Evolutionary conservation across 1,284 basidiomycete genomes (phyloP), one percentile per base, ranked within the genome.

Genomic region (Calocybe gambosa): DNA sequence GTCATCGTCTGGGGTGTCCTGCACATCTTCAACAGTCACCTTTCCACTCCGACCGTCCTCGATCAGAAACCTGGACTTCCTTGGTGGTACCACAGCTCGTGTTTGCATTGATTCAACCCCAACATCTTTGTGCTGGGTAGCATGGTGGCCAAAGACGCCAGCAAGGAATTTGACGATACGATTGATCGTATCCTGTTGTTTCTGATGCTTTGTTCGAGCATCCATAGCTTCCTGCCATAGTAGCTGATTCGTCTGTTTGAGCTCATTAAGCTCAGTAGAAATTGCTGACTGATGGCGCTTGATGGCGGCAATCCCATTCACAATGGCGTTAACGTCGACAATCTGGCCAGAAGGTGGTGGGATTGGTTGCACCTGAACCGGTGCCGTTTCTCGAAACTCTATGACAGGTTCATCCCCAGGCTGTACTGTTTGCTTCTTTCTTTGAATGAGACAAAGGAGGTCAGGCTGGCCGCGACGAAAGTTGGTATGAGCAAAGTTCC

Each of bases 141-240:
- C 42, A 18, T 44, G 72, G 37, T 73, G 75, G 2, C 93, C 93
- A 67, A 98, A 98, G 1, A 97, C 86, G 21, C 92, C 85, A 15
- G 93, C 93, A 42, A 99, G 69, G 67, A 99, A 98, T 50, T 92
- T 87, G 52, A 99, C 75, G 52, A 99, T 97, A 48, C 91, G 77
- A 61, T 96, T 93, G 61, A 98, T 93, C n/a, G 93, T 97, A 63
- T 98, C 94, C 59, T 96, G 89, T 56, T 96, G 93, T 58, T 90
- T 91, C 59, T 91, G 84, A 59, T 93, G 85, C 48, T 85, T 78
- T 55, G 87, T 81, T 7, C 89, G 70, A 2, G 89, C 82, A 31
- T 84, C 75, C 54, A 93, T 70, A 0, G 92, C 86, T 59, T 99
- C 93, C 59, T 93, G 84, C 94, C 95, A 99, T 3, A 99, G 67